Evolutionary conservation across 169 alveolate genomes (phyloP), one percentile per base, ranked within the genome.

Genomic region (Besnoitia besnoiti): DNA sequence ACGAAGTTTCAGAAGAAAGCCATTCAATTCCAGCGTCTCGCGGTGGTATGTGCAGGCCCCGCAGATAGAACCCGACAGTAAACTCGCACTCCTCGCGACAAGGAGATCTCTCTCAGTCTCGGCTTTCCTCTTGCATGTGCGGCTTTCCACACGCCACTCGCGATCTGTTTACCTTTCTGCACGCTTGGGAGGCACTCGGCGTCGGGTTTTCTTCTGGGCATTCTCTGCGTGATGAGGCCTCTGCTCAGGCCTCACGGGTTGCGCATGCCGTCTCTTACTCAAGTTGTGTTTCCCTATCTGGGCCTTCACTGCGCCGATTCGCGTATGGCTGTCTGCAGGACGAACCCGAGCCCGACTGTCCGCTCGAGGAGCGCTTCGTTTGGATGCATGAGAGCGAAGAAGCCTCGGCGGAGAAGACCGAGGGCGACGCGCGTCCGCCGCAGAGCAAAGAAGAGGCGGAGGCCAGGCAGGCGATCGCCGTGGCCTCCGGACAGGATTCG

Each of bases 341-440:
- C 24, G 82, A 73, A n/a, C 82, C 82, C 5, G 82, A 73, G 24
- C 47, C 82, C n/a, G 82, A 73, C 24, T 73, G 82, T 30, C 82
- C 82, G 2, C 24, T 73, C 3, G 82, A 73, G 46, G 82, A 73
- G 24, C 39, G 82, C 82, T 5, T 73, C 39, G 46, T 73, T 7
- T 73, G 82, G 82, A 42, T 73, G 24, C 82, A 73, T 19, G 82
- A 73, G n/a, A n/a, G 47, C 14, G 82, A 73, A 35, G 82, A 73
- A 3, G 47, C 82, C n/a, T 24, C 44, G 0, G 47, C 82, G 3
- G 67, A 3, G 67, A 2, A 8, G 2, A 42, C 16, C 44, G 82
- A 30, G 7, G 47, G n/a, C 5, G 46, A 37, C 14, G 82, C 16
- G 46, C 12, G 2, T 1, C 12, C 47, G 46, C 39, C 8, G 46